A percentile compares a stretch with the other conserved stretches of the same genome.
Evolutionary conservation across 2,329 filamentous ascomycete genomes (phyloP).

Genomic region (Hypoxylon sp.): DNA sequence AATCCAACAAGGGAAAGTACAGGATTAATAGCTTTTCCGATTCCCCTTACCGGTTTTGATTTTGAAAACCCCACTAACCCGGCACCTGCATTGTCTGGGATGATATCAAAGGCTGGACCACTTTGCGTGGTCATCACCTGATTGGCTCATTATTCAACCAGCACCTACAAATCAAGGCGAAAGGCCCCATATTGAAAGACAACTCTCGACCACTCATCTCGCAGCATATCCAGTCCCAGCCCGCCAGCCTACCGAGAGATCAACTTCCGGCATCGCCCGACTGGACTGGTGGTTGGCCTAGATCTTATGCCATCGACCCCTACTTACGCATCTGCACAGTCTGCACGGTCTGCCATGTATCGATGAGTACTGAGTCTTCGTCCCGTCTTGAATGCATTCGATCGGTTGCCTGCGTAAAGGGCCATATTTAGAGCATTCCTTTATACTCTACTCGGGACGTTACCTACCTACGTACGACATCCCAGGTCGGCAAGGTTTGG

Average conservation of each 20-base stretch:
- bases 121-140: constrained; percentile 12
- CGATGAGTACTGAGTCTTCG: constrained; percentile 5
- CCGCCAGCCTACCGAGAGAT: constrained; percentile 40
- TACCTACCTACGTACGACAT: not conserved
- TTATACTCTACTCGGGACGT: not conserved
- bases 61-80: not conserved
- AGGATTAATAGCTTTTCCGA: constrained; percentile 42
- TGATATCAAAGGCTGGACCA: constrained; percentile 23
- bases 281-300: constrained; percentile 34
- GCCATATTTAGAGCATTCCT: not conserved
- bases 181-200: constrained; percentile 18
- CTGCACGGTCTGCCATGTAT: not conserved
- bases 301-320: constrained; percentile 28
- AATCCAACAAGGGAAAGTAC: constrained; percentile 28
- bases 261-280: constrained; percentile 51
- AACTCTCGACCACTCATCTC: constrained; percentile 33
- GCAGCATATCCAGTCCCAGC: constrained; percentile 20
- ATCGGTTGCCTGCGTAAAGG: not conserved
- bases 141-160: constrained; percentile 37
- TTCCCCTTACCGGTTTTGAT: not conserved
- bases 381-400: not conserved
- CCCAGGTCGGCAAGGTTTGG: not conserved
- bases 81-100: constrained; percentile 24
- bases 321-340: constrained; percentile 10
- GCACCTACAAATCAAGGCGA: constrained; percentile 40